phyloP scores from a whole-genome alignment of 2,329 filamentous ascomycete genomes.

The Phyllosticta citriasiana region DNA sequence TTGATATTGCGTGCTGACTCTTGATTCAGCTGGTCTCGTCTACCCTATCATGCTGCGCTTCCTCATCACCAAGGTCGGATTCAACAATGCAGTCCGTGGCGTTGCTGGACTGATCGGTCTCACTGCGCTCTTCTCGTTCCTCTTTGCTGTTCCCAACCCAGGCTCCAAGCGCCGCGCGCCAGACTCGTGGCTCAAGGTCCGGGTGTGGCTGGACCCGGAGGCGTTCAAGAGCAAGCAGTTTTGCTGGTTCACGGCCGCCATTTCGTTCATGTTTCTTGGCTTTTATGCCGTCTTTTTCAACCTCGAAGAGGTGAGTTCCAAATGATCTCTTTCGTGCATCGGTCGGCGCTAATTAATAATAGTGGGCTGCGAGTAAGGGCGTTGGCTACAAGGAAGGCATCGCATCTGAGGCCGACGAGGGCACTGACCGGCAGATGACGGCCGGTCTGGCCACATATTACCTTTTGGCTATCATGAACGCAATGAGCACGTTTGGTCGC shows the following conservation, averaged over 20 bases:
- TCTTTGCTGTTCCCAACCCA: conserved; percentile 36
- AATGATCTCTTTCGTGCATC: neutral
- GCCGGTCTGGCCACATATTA: conserved; percentile 36
- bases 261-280: conserved; percentile 41
- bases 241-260: conserved; percentile 33
- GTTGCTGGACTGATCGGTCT: conserved; percentile 32
- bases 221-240: conserved; percentile 36
- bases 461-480: conserved; percentile 43
- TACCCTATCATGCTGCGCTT: conserved; percentile 39
- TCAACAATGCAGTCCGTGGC: conserved; percentile 35
- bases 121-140: conserved; percentile 32
- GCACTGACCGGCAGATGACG: conserved; percentile 11
- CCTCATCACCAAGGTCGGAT: conserved; percentile 33
- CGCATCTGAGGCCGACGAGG: conserved; percentile 9
- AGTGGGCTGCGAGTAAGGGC: conserved; percentile 37
- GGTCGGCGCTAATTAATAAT: neutral
- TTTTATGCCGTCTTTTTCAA: conserved; percentile 46
- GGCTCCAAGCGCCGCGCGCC: conserved; percentile 28
- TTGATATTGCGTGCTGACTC: neutral
- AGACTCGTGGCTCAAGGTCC: conserved; percentile 27
- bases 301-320: conserved; percentile 35
- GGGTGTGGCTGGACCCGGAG: conserved; percentile 34
- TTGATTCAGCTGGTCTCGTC: conserved; percentile 28
- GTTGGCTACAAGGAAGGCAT: conserved; percentile 29
- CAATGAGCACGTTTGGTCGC: conserved; percentile 36